These are phyloP conservation scores for Wickerhamomyces ciferrii DNA, from an alignment of 805 yeast species.

Conservation along the genomic window DNA sequence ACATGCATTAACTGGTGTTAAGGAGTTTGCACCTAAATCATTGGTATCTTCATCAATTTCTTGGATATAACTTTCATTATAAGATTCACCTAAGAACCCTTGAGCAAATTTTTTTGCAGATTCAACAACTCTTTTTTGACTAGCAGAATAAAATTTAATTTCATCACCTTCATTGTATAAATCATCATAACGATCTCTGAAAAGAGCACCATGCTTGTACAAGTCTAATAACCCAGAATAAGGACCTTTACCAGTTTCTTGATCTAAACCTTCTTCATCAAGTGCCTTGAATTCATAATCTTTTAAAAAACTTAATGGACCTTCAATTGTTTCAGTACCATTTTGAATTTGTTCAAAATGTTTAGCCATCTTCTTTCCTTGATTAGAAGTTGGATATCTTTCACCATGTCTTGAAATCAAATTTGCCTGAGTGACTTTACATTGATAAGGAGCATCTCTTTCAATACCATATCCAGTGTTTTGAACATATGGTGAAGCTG, in stretches of 20 bases:
- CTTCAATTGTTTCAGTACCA: conserved; percentile 15
- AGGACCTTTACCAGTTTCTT: conserved; percentile 45
- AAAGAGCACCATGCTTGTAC: conserved; percentile 40
- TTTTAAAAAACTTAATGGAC: conserved; percentile 22
- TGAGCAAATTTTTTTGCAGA: conserved; percentile 51
- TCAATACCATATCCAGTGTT: conserved; percentile 48
- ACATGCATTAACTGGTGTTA: conserved; percentile 42
- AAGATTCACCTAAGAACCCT: conserved; percentile 38
- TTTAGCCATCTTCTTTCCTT: conserved; percentile 13
- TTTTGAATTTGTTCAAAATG: conserved; percentile 30
- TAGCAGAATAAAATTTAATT: conserved; percentile 50
- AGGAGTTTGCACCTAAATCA: conserved; percentile 49
- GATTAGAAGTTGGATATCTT: conserved; percentile 36
- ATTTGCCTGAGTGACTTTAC: conserved; percentile 50
- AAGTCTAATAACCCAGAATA: conserved; percentile 51
- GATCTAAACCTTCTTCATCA: conserved; percentile 36
- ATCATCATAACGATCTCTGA: conserved; percentile 43
- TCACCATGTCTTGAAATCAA: conserved; percentile 54
- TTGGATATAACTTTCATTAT: conserved; percentile 36
- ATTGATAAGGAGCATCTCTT: conserved; percentile 44
- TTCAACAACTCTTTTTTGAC: conserved; percentile 48
- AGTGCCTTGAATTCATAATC: conserved; percentile 40
- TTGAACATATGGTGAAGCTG: conserved; percentile 48
- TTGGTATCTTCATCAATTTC: conserved; percentile 39
- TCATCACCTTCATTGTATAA: conserved; percentile 32